Base-by-base conservation (phyloP, 768 basidiomycete species). In the Naganishia antarctica region DNA sequence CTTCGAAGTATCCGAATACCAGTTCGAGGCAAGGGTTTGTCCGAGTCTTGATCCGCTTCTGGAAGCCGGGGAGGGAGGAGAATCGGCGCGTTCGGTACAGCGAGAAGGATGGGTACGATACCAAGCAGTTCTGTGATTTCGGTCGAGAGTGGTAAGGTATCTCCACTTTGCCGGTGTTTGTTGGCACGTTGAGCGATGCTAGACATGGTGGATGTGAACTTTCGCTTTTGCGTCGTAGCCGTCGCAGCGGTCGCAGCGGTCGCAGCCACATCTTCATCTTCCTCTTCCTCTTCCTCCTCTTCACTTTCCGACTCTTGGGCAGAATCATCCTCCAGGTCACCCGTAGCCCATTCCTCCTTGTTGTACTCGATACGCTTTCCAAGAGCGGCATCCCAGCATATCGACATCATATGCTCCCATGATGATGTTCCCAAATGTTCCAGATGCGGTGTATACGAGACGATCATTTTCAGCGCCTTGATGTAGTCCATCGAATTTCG, bases 311-410 rank as follows among this genome's bases (percentile, higher is more conserved):
- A 65, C 12, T 61, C 61, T 44, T 51, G 31, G 12, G 23, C 7
- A 0, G 15, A n/a, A 16, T 25, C 51, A 1, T 53, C 70, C n/a
- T 73, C 69, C 18, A 71, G 71, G 23, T 71, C 73, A 9, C 77
- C 69, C 23, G 74, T 68, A 49, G 79, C 79, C 64, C 64, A 65
- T n/a, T 75, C 70, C 47, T 79, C 69, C 37, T 43, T 72, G 53
- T 76, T 74, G 31, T 82, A 50, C 32, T 73, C 63, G 47, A 69
- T 53, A 60, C 31, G 43, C 60, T 78, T 82, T 66, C 89, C 85
- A 4, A 97, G 78, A 0, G 92, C 80, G 4, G 86, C 83, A 69
- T 90, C 89, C 79, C 94, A 91, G 41, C 83, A 83, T 43, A 90
- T 78, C 69, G 85, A 83, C 37, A 87, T 82, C 46, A 91, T 76